phyloP scores from a whole-genome alignment of 1,139 yeast genomes.

The Saccharomycopsis crataegensis region DNA sequence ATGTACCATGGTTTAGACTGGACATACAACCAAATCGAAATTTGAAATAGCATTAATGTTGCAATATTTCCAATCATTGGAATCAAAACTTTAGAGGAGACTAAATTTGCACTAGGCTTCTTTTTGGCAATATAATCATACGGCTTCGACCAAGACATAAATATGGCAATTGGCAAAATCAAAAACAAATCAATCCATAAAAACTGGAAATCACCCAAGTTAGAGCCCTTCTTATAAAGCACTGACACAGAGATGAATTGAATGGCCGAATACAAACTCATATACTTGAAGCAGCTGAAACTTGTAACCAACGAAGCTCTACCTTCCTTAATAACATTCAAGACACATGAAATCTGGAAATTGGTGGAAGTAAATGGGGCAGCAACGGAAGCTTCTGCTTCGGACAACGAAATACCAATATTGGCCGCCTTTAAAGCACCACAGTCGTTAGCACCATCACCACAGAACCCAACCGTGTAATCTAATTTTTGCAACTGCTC shows the following conservation, averaged over 20 bases:
- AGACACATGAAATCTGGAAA: conserved; percentile 88
- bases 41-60: conserved; percentile 56
- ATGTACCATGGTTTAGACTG: conserved; percentile 66
- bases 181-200: conserved; percentile 84
- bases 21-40: conserved; percentile 55
- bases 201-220: conserved; percentile 96
- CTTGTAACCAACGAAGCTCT: conserved; percentile 91
- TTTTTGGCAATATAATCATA: conserved; percentile 51
- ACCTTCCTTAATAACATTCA: conserved; percentile 89
- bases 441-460: conserved; percentile 96
- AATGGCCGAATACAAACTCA: conserved; percentile 95
- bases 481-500: conserved; percentile 77
- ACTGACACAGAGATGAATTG: conserved; percentile 86
- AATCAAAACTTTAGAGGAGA: conserved; percentile 77
- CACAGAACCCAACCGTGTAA: conserved; percentile 94
- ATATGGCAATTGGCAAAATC: conserved; percentile 89
- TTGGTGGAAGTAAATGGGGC: conserved; percentile 92
- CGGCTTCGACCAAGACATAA: conserved; percentile 97
- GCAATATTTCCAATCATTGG: conserved; percentile 72
- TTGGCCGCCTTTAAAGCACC: conserved; percentile 98
- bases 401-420: conserved; percentile 91
- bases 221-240: conserved; percentile 80
- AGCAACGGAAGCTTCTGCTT: conserved; percentile 97
- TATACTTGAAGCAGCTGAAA: conserved; percentile 93
- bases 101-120: conserved; percentile 90